phyloP scores from a whole-genome alignment of 345 rosid genomes.

The Abelmoschus esculentus region DNA sequence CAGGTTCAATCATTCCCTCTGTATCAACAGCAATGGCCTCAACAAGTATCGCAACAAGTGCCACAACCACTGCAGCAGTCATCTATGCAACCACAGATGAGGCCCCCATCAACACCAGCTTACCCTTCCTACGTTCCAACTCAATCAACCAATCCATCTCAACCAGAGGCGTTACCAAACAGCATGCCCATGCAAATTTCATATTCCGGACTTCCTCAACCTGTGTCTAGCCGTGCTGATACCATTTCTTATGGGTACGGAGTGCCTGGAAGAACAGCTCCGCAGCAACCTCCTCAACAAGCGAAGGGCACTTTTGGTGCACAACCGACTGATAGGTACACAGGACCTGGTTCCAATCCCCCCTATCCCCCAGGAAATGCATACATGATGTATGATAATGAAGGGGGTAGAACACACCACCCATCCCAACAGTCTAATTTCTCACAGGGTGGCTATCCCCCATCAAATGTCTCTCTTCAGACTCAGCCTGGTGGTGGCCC shows the following conservation, averaged over 20 bases:
- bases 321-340: slow-evolving; percentile 58
- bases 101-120: slow-evolving; percentile 49
- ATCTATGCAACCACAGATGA: slow-evolving; percentile 53
- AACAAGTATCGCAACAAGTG: slow-evolving; percentile 48
- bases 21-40: slow-evolving; percentile 73
- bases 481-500: slow-evolving; percentile 37
- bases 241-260: slow-evolving; percentile 63
- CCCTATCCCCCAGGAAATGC: slow-evolving; percentile 53
- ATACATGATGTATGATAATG: slow-evolving; percentile 69
- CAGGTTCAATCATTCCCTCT: slow-evolving; percentile 54
- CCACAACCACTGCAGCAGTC: slow-evolving; percentile 37
- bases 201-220: slow-evolving; percentile 65
- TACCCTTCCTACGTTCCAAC: slow-evolving; percentile 54
- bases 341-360: slow-evolving; percentile 42
- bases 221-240: slow-evolving; percentile 51
- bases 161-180: slow-evolving; percentile 49
- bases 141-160: slow-evolving; percentile 55
- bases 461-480: slow-evolving; percentile 36
- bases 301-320: slow-evolving; percentile 51
- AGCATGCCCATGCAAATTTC: slow-evolving; percentile 68
- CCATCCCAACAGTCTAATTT: slow-evolving; percentile 54
- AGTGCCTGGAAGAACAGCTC: slow-evolving; percentile 41
- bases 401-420: slow-evolving; percentile 51
- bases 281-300: slow-evolving; percentile 68
- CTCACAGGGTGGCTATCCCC: slow-evolving; percentile 62